phyloP scores from a whole-genome alignment of 257 asterid species.

The Solanum neorickii region DNA sequence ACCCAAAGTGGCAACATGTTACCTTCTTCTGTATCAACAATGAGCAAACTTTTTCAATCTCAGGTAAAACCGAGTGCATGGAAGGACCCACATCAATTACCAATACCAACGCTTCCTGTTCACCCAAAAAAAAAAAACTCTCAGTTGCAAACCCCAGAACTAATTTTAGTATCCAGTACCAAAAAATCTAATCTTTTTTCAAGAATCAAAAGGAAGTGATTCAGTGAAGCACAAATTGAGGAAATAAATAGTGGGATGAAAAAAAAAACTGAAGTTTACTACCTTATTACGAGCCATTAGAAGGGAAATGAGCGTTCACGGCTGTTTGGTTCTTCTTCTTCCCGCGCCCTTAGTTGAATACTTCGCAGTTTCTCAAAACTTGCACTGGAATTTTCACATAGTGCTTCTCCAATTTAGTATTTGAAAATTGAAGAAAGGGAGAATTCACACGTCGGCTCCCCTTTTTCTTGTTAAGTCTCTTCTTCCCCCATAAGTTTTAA shows the following conservation, averaged over 20 bases:
- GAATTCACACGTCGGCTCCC: neutral
- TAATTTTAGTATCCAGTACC: neutral
- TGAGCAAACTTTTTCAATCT: constrained; percentile 73
- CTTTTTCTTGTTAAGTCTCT: neutral
- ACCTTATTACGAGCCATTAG: constrained; percentile 81
- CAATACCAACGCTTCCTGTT: constrained; percentile 73
- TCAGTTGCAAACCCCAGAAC: neutral
- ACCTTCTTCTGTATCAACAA: constrained; percentile 87
- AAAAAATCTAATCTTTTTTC: neutral
- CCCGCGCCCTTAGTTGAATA: constrained; percentile 1
- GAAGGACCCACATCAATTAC: constrained; percentile 90
- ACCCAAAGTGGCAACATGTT: neutral
- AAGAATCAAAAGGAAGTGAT: neutral
- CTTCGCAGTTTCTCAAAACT: neutral
- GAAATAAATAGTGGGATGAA: neutral
- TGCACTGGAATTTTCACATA: neutral
- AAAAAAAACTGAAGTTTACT: constrained; percentile 13
- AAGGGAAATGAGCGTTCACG: neutral
- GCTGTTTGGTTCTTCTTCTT: neutral
- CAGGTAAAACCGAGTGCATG: constrained; percentile 72
- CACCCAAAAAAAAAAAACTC: neutral
- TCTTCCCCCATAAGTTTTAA: neutral
- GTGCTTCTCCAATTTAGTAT: neutral
- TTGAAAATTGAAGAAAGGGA: neutral
- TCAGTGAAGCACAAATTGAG: neutral